phyloP scores from a whole-genome alignment of 2,329 filamentous ascomycete species.

The Nigrospora oryzae region DNA sequence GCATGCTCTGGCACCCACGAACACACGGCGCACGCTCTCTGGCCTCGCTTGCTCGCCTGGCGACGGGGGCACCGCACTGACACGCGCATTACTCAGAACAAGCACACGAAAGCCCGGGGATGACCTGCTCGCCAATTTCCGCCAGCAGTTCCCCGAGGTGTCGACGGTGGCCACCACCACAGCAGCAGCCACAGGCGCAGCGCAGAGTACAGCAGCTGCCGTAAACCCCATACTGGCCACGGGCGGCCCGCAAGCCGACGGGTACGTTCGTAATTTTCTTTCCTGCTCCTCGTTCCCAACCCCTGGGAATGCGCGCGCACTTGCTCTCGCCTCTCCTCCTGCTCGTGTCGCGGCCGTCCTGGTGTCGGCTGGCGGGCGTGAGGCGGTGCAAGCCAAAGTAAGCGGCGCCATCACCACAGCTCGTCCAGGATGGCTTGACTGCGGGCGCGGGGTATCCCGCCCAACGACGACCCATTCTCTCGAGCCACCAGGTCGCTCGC shows the following conservation, averaged over 20 bases:
- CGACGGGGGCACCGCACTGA: constrained; percentile 11
- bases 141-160: constrained; percentile 73
- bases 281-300: no score
- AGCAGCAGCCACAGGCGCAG: constrained; percentile 31
- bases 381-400: no score
- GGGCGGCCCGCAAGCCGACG: constrained; percentile 11
- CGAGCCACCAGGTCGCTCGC: no score
- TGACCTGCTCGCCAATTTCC: constrained; percentile 77
- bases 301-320: no score
- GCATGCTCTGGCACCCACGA: not conserved
- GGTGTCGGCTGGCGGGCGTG: no score
- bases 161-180: constrained; percentile 38
- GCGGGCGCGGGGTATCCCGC: no score
- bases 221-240: constrained; percentile 19
- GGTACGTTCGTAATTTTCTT: constrained; percentile 12
- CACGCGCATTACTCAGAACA: constrained; percentile 38
- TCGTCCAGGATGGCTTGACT: no score
- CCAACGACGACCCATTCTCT: no score
- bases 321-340: no score
- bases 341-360: no score
- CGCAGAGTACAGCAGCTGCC: constrained; percentile 23
- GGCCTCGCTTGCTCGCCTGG: not conserved
- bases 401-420: no score
- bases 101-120: constrained; percentile 80
- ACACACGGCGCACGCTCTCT: not conserved